Base-by-base conservation (phyloP, 2,329 filamentous ascomycete species). In the Cadophora sp. region DNA sequence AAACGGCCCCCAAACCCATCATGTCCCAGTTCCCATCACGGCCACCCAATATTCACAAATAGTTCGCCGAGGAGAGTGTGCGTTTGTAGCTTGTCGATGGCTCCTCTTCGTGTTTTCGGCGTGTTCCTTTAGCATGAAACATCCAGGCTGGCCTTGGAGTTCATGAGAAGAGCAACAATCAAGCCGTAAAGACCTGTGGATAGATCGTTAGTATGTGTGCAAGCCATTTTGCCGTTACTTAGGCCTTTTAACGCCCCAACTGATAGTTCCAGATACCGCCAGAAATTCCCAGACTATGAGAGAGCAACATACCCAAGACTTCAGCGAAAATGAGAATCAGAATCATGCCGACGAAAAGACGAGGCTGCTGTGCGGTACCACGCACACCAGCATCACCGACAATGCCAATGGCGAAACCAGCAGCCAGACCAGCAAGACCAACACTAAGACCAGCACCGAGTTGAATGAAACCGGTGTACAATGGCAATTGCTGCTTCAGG, bases 91-190 rank as follows among this genome's bases (percentile, higher is more conserved):
- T 76, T 76, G 71, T 73, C 73, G 62, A 47, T 67, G 62, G 72
- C 73, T 74, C 73, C 70, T 70, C 69, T 64, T 67, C 61, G 45
- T 62, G 47, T 39, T 36, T 24, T 9, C 27, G 27, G 27, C 6
- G 27, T 13, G 20, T 59, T 45, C 43, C 24, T 68, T 83, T 88
- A 88, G 82, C 91, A 94, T 68, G 73, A 79, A 74, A 85, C 85
- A 76, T 89, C 87, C 74, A 88, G 82, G 68, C 82, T 82, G 47
- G 91, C 92, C 85, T 96, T 96, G 68, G 96, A 97, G 92, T 98
- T 99, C 96, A 99, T 99, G 79, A 99, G 90, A 79, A 99, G 91
- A 72, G 96, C 96, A 74, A 99, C 96, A 81, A 99, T 99, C 78
- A 99, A 88, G 81, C 96, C 96, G 85, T 99, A 99, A 67, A 99